Conservation (phyloP, 257 asterid species). For the Plantago major region DNA sequence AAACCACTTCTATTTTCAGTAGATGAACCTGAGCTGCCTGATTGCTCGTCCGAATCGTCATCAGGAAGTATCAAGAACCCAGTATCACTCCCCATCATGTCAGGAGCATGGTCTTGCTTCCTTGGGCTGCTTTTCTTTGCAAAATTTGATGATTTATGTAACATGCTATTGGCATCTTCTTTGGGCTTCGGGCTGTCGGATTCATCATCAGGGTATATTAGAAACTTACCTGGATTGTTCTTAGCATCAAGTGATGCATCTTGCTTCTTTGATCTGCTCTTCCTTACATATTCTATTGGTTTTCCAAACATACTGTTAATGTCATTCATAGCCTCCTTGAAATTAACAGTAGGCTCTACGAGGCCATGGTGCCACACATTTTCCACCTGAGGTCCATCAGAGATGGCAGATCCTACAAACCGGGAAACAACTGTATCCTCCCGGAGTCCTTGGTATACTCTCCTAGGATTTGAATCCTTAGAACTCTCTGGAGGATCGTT, state of each 20-base stretch:
- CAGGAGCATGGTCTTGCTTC: slow-evolving; percentile 18
- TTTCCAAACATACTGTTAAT: slow-evolving; percentile 89
- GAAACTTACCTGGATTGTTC: slow-evolving; percentile 33
- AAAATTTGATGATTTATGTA: slow-evolving; percentile 19
- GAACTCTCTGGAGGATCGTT: slow-evolving; percentile 37
- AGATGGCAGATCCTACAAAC: slow-evolving; percentile 91
- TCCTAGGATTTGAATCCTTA: slow-evolving; percentile 33
- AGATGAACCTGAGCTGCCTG: slow-evolving; percentile 35
- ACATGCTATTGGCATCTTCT: slow-evolving; percentile 15
- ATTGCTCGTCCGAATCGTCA: slow-evolving; percentile 42
- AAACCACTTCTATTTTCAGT: slow-evolving; percentile 39
- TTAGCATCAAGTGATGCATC: slow-evolving; percentile 33
- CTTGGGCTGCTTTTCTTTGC: slow-evolving; percentile 11
- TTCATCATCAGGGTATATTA: slow-evolving; percentile 57
- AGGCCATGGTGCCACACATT: slow-evolving; percentile 96
- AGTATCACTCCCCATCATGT: slow-evolving; percentile 15
- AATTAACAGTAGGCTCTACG: slow-evolving; percentile 79
- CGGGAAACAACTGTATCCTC: slow-evolving; percentile 77
- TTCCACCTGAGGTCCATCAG: slow-evolving; percentile 71
- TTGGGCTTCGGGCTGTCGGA: slow-evolving; percentile 16
- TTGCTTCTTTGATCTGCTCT: slow-evolving; percentile 59
- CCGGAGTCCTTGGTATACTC: slow-evolving; percentile 39
- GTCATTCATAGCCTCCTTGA: slow-evolving; percentile 96
- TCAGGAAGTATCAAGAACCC: slow-evolving; percentile 71
- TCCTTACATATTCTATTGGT: slow-evolving; percentile 77